Percentiles rank a stretch among this genome's conserved stretches.
phyloP scores from a whole-genome alignment of 2,329 filamentous ascomycete species.

The Sordariomycetes sp. region DNA sequence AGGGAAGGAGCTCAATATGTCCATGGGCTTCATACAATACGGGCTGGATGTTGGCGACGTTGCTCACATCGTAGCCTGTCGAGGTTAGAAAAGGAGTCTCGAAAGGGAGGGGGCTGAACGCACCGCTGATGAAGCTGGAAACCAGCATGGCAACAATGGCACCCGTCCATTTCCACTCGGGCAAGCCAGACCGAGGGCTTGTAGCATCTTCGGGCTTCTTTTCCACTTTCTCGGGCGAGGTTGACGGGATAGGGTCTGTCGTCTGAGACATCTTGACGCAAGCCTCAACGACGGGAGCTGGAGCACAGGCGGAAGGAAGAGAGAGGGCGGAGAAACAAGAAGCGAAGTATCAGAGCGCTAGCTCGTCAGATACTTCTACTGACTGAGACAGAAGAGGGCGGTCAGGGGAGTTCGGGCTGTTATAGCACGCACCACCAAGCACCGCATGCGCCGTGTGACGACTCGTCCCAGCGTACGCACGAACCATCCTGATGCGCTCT shows the following conservation, averaged over 20 bases:
- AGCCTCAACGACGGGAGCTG: too few species aligned
- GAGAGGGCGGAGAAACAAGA: too few species aligned
- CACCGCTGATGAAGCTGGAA: slow-evolving; percentile 6
- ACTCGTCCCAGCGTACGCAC: too few species aligned
- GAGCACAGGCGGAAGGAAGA: too few species aligned
- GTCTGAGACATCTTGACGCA: background rate
- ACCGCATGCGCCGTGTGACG: too few species aligned
- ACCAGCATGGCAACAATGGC: slow-evolving; percentile 5
- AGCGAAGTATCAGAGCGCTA: too few species aligned
- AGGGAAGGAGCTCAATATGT: slow-evolving; percentile 25
- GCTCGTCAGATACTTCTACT: too few species aligned
- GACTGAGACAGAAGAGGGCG: too few species aligned
- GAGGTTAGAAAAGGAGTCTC: background rate
- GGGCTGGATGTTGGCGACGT: slow-evolving; percentile 44
- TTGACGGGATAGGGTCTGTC: too few species aligned
- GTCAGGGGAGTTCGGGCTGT: too few species aligned
- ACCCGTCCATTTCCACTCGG: slow-evolving; percentile 6
- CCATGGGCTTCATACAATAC: slow-evolving; percentile 44
- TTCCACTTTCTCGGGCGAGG: background rate
- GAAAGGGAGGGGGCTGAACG: background rate
- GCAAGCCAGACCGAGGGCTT: slow-evolving; percentile 1
- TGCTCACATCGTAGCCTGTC: slow-evolving; percentile 30
- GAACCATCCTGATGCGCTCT: too few species aligned
- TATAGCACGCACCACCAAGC: too few species aligned
- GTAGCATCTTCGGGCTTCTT: background rate